Evolutionary conservation across 768 basidiomycete species (phyloP).

Genomic region (Mycena vulgaris): DNA sequence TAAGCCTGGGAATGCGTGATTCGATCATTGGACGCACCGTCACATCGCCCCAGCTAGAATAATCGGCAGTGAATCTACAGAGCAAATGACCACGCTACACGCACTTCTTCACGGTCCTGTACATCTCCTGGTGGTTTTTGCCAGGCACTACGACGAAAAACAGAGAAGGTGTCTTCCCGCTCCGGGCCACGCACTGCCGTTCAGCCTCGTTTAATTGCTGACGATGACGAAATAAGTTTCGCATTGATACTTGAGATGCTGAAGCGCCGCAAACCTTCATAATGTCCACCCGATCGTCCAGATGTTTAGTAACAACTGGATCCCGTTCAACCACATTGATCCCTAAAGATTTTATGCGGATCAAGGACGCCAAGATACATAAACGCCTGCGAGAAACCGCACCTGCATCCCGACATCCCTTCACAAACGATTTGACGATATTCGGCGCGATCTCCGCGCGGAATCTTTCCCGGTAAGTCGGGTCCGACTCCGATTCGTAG

Average conservation of each 20-base stretch:
- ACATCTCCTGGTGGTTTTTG: slow-evolving; percentile 74
- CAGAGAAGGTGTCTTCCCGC: slow-evolving; percentile 63
- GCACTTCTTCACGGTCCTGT: slow-evolving; percentile 84
- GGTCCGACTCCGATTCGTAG: slow-evolving; percentile 75
- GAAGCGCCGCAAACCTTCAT: background rate
- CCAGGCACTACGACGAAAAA: slow-evolving; percentile 82
- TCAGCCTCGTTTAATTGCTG: slow-evolving; percentile 60
- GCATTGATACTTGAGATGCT: too few species aligned
- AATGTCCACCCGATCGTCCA: background rate
- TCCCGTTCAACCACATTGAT: background rate
- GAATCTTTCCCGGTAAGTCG: too few species aligned
- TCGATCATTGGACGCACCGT: slow-evolving; percentile 52
- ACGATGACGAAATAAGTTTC: background rate
- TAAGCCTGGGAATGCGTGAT: slow-evolving; percentile 28
- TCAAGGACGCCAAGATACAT: too few species aligned
- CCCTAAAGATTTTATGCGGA: background rate
- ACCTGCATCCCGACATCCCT: slow-evolving; percentile 70
- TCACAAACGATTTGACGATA: slow-evolving; percentile 67
- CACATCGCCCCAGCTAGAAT: slow-evolving; percentile 79
- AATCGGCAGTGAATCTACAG: background rate
- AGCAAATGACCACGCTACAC: slow-evolving; percentile 49
- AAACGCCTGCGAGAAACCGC: too few species aligned
- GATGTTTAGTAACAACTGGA: background rate
- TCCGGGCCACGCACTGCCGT: slow-evolving; percentile 62
- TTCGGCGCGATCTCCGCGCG: slow-evolving; percentile 63